Percentiles rank a stretch among this genome's conserved stretches.
phyloP scores from a whole-genome alignment of 2,329 filamentous ascomycete genomes.

The Emericellopsis atlantica region DNA sequence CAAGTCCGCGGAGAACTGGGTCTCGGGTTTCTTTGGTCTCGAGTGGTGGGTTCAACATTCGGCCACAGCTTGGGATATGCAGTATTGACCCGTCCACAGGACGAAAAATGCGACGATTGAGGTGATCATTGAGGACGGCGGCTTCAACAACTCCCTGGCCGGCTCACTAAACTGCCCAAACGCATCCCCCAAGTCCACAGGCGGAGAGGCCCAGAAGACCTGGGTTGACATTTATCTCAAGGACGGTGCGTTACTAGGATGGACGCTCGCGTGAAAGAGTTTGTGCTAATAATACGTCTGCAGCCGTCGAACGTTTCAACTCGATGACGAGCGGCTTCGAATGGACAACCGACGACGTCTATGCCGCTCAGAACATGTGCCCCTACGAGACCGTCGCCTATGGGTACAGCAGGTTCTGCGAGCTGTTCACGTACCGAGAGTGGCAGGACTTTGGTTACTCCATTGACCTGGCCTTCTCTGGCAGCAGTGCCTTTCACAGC shows the following conservation, averaged over 20 bases:
- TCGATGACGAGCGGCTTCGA: constrained; percentile 41
- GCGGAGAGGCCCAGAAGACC: constrained; percentile 36
- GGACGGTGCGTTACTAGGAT: constrained; percentile 26
- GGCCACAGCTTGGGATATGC: no score
- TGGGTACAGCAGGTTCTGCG: constrained; percentile 62
- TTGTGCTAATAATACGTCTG: constrained; percentile 1
- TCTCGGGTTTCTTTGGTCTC: constrained; percentile 68
- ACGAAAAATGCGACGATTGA: constrained; percentile 60
- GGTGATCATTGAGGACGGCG: constrained; percentile 50
- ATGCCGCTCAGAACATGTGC: constrained; percentile 59
- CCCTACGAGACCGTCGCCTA: constrained; percentile 69
- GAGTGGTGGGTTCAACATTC: constrained; percentile 36
- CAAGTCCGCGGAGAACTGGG: constrained; percentile 64
- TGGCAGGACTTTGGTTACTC: constrained; percentile 63
- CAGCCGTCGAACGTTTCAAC: constrained; percentile 47
- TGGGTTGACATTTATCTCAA: constrained; percentile 55
- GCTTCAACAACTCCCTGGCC: constrained; percentile 60
- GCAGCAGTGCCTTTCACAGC: constrained; percentile 47
- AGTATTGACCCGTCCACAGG: constrained; percentile 19
- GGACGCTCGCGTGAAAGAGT: no score
- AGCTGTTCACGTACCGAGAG: constrained; percentile 62
- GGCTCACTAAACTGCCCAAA: constrained; percentile 58
- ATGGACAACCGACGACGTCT: constrained; percentile 52
- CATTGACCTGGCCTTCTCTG: constrained; percentile 53
- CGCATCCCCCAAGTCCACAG: constrained; percentile 34